phyloP scores from a whole-genome alignment of 2,329 filamentous ascomycete species.

The Sphaerulina vaccinii region DNA sequence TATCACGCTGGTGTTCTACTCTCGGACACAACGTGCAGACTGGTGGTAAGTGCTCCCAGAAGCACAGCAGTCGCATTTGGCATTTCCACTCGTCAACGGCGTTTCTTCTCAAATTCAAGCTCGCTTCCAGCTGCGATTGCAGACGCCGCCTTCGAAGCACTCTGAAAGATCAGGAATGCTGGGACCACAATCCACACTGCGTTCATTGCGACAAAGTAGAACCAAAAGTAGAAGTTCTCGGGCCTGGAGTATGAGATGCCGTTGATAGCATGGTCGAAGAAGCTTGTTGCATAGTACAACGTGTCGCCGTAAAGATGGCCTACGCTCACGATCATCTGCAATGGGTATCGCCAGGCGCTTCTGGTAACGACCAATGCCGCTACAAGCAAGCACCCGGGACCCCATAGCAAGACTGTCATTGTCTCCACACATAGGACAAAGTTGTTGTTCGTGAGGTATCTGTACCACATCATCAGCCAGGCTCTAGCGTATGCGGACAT shows the following conservation, averaged over 20 bases:
- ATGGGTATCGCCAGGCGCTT: slow-evolving; percentile 57
- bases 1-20: too few relatives aligned
- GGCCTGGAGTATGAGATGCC: slow-evolving; percentile 59
- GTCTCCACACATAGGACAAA: slow-evolving; percentile 87
- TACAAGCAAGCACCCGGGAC: slow-evolving; percentile 59
- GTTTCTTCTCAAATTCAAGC: slow-evolving; percentile 30
- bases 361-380: slow-evolving; percentile 55
- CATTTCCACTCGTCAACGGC: neutral
- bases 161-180: slow-evolving; percentile 33
- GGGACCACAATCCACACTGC: neutral
- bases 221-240: slow-evolving; percentile 64
- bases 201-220: slow-evolving; percentile 64
- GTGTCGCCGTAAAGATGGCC: slow-evolving; percentile 65
- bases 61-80: neutral
- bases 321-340: slow-evolving; percentile 61
- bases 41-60: neutral
- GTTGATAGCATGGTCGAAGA: slow-evolving; percentile 59
- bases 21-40: too few relatives aligned
- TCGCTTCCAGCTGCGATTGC: slow-evolving; percentile 29
- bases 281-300: slow-evolving; percentile 63
- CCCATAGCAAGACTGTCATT: slow-evolving; percentile 72
- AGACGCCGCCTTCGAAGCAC: slow-evolving; percentile 25
- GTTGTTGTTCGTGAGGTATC: slow-evolving; percentile 73
- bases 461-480: too few relatives aligned
- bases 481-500: too few relatives aligned